A percentile compares a stretch with the other conserved stretches of the same genome.
These are phyloP conservation scores for Ilex aquifolium DNA, from an alignment of 257 asterid species.

Conservation along the genomic window DNA sequence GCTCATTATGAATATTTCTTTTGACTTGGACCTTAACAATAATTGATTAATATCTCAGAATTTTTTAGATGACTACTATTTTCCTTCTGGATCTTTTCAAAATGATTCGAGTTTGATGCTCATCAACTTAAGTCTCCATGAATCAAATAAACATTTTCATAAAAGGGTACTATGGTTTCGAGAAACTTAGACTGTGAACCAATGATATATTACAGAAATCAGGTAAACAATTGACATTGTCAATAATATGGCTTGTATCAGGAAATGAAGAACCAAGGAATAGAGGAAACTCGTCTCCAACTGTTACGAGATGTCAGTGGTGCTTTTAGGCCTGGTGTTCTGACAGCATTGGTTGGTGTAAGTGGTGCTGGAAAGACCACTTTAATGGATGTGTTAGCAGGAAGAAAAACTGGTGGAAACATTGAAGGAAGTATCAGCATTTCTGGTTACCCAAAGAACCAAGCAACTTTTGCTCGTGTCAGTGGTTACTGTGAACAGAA, in stretches of 20 bases:
- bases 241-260: conserved; percentile 11
- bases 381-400: conserved; percentile 86
- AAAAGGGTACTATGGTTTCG: background rate
- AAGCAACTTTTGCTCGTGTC: conserved; percentile 75
- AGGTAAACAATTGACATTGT: background rate
- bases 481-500: conserved; percentile 91
- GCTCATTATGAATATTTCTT: no score
- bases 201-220: background rate
- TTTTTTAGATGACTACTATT: no score
- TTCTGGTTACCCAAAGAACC: conserved; percentile 86
- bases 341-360: conserved; percentile 81
- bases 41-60: no score
- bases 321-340: conserved; percentile 82
- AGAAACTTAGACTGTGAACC: background rate
- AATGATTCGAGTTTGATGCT: no score
- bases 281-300: conserved; percentile 69
- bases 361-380: conserved; percentile 97
- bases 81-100: no score
- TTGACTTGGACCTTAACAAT: no score
- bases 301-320: conserved; percentile 72
- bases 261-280: conserved; percentile 77
- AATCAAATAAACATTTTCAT: background rate
- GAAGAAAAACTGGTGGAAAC: conserved; percentile 75
- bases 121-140: no score
- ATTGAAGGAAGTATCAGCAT: conserved; percentile 69